Base-by-base conservation (phyloP, 139 green algal genomes). In the Micromonas commoda region DNA sequence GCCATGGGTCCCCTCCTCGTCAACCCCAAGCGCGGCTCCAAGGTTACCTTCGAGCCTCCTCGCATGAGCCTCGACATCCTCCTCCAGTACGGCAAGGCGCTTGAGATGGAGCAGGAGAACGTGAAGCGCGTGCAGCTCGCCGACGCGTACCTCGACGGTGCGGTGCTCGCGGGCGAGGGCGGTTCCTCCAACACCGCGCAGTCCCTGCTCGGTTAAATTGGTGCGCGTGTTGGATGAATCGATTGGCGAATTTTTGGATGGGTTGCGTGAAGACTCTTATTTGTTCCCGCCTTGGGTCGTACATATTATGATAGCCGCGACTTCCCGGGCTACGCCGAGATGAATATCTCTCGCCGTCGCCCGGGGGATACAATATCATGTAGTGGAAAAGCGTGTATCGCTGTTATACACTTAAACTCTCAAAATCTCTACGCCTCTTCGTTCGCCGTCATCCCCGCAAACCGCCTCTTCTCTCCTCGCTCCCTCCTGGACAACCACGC, bases 81-180 rank as follows among this genome's bases (percentile, higher is more conserved):
- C 34, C 84, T 98, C 77, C 84, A 89, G 80, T 97, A 97, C 86
- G 94, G 94, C 82, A 88, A 90, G 71, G 16, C 80, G 33, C 81
- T 99, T 69, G 90, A 94, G 24, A 81, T 92, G n/a, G 95, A 99
- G 91, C 95, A 97, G 88, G 93, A 99, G 86, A 99, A 99, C 82
- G 91, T 99, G 24, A 96, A 94, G 88, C 91, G 95, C 68, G 93
- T 98, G 87, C 95, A 99, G 92, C 88, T 98, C 79, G 95, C 94
- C 0, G 92, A 98, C 64, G 84, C 86, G 45, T 99, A 99, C 92
- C 77, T 99, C 71, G 73, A 76, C 21, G 88, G 91, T 53, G 94
- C 94, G 64, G 90, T 87, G 67, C 88, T 98, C 68, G 92, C 91
- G 26, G 93, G 93, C 31, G 66, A 73, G 35, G 65, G 23, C 35